Percentiles rank a stretch among this genome's conserved stretches.
Evolutionary conservation across 2,329 filamentous ascomycete genomes (phyloP).

Genomic region (Coniochaeta sp.): DNA sequence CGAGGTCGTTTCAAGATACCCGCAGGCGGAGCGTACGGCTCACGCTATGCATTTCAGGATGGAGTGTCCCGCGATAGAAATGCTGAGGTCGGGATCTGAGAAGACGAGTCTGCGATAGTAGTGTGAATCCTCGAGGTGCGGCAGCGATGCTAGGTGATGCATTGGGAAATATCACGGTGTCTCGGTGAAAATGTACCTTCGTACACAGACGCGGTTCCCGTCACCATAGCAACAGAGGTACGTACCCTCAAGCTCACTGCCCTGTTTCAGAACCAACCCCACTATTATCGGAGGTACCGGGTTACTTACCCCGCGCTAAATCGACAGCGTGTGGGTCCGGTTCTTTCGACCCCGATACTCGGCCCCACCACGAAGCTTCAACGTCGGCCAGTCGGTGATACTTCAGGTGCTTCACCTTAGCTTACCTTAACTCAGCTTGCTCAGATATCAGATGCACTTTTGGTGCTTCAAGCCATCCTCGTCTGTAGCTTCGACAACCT

Average conservation of each 20-base stretch:
- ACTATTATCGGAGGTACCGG: background rate
- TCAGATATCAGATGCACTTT: background rate
- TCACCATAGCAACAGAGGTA: background rate
- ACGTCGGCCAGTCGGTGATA: background rate
- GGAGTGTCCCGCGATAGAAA: background rate
- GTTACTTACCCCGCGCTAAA: background rate
- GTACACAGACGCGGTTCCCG: background rate
- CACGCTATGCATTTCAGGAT: slow-evolving; percentile 8
- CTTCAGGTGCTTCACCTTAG: too few species aligned
- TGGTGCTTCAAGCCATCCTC: background rate
- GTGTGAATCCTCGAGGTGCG: background rate
- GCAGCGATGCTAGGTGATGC: background rate
- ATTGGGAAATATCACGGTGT: background rate
- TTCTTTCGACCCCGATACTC: background rate
- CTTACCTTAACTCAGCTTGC: background rate
- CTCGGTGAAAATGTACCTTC: background rate
- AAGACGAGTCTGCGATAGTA: background rate
- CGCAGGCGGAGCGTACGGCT: slow-evolving; percentile 2
- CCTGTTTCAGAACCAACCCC: background rate
- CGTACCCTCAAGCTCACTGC: background rate
- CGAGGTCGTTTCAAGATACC: slow-evolving; percentile 2
- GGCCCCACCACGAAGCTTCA: background rate
- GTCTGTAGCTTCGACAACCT: background rate
- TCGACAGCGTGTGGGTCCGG: background rate
- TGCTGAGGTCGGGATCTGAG: background rate